Conservation (phyloP, 2,329 filamentous ascomycete species). For the Fusarium concolor region DNA sequence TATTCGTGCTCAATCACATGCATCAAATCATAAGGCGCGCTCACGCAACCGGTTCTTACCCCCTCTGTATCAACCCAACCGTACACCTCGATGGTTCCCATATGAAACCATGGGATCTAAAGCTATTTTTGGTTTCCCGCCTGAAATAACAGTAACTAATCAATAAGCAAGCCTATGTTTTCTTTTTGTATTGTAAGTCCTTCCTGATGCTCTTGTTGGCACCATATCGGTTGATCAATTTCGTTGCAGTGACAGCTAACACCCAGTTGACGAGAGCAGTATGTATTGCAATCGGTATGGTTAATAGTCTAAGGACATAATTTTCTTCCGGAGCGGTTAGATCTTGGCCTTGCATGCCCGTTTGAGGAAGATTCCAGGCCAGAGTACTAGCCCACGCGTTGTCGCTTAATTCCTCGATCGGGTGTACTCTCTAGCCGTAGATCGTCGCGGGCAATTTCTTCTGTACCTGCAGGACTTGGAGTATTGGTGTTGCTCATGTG, state of each 20-base stretch:
- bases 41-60: neutral
- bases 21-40: constrained; percentile 23
- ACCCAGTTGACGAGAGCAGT: neutral
- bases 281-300: constrained; percentile 15
- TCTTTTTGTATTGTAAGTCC: neutral
- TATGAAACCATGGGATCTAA: constrained; percentile 20
- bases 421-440: constrained; percentile 46
- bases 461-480: constrained; percentile 61
- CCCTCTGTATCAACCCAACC: constrained; percentile 1
- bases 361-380: neutral
- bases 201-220: neutral
- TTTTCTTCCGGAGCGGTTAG: neutral
- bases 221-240: neutral
- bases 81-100: neutral
- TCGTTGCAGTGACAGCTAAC: neutral
- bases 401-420: constrained; percentile 52
- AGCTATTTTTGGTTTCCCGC: neutral
- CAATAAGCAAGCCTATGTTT: constrained; percentile 1
- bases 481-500: constrained; percentile 47
- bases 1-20: constrained; percentile 9
- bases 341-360: neutral
- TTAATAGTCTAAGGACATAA: neutral
- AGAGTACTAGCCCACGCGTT: constrained; percentile 51
- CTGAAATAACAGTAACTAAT: constrained; percentile 2
- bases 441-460: constrained; percentile 62